Evolutionary conservation across 345 rosid species (phyloP).

Genomic region (Passiflora organensis): DNA sequence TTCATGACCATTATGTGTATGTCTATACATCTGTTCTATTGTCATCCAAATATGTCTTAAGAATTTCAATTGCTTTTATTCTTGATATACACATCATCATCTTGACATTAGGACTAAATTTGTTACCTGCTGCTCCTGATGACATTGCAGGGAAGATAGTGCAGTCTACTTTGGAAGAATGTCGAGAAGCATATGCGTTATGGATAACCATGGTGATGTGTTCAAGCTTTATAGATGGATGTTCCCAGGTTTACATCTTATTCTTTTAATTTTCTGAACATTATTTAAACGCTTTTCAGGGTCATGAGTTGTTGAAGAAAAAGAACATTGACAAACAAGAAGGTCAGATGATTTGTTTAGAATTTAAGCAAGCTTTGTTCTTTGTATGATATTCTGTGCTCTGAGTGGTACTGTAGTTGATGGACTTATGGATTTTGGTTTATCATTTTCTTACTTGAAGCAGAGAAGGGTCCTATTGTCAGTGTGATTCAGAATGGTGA

Average conservation of each 20-base stretch:
- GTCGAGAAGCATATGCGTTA: constrained; percentile 68
- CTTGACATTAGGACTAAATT: background rate
- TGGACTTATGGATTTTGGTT: background rate
- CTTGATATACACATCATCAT: background rate
- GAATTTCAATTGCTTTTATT: background rate
- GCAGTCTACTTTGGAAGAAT: constrained; percentile 85
- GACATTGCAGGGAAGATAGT: constrained; percentile 67
- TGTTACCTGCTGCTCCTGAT: constrained; percentile 6
- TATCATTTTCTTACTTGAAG: background rate
- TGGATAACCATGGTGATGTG: constrained; percentile 66
- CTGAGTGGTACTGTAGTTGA: background rate
- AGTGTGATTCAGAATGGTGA: constrained; percentile 26
- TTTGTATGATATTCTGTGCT: background rate
- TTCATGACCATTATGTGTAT: background rate
- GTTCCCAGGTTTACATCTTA: constrained; percentile 1
- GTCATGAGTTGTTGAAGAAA: constrained; percentile 62
- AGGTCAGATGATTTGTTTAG: constrained; percentile 29
- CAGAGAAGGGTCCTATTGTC: constrained; percentile 26
- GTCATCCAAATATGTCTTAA: background rate
- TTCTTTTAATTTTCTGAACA: background rate
- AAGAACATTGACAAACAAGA: constrained; percentile 54
- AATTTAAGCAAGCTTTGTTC: constrained; percentile 1
- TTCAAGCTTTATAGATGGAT: background rate
- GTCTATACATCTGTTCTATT: background rate
- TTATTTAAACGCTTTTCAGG: constrained; percentile 42